Evolutionary conservation across 176 grass and related monocot genomes (phyloP).

Genomic region (Microstegium vimineum): DNA sequence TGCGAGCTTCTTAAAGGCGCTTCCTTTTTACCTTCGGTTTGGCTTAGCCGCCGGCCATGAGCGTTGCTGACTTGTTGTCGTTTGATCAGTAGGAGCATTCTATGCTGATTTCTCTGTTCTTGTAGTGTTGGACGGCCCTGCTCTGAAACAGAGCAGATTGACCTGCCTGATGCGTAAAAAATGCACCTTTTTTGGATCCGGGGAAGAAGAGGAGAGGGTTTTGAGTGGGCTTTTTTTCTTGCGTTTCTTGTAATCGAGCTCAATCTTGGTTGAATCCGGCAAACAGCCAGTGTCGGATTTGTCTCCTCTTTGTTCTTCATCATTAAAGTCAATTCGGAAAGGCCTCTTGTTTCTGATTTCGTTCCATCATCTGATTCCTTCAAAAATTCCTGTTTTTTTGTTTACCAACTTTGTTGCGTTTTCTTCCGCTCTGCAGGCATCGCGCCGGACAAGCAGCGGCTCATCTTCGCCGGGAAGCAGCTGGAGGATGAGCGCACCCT

Average conservation of each 20-base stretch:
- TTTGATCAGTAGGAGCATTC: not conserved
- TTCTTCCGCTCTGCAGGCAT: not conserved
- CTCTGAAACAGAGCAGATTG: not conserved
- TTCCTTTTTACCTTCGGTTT: not conserved
- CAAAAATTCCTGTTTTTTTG: not conserved
- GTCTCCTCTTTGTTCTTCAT: not conserved
- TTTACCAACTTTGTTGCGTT: not conserved
- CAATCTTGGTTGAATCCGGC: not conserved
- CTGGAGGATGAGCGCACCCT: constrained; percentile 46
- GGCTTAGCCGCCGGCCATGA: not conserved
- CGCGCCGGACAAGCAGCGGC: constrained; percentile 50
- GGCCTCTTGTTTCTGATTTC: not conserved
- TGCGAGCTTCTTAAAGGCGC: not conserved
- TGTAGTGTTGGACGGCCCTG: no score
- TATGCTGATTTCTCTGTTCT: not conserved
- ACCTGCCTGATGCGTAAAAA: not conserved
- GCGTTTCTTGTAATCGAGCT: not conserved
- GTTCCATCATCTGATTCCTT: not conserved
- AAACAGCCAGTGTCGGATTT: not conserved
- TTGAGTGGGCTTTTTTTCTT: not conserved
- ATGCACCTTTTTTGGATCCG: not conserved
- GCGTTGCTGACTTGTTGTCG: not conserved
- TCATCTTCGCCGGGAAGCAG: constrained; percentile 67
- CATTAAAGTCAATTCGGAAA: not conserved
- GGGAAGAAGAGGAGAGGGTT: not conserved